Evolutionary conservation across 306 rosid species (phyloP), one percentile per base, ranked within the genome.

Genomic region (Casuarina equisetifolia): DNA sequence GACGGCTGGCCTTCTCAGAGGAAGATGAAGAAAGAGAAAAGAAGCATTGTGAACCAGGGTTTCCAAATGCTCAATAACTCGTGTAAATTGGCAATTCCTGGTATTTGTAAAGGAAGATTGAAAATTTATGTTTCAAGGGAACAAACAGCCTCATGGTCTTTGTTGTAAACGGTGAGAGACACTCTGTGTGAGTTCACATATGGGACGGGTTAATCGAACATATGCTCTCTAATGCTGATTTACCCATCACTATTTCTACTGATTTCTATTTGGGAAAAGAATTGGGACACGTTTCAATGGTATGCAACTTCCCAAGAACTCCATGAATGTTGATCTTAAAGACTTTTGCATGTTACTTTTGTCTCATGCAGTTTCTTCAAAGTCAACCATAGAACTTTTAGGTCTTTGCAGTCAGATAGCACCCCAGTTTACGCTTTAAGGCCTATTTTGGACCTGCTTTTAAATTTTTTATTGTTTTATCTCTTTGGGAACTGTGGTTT

Each of bases 21-120:
- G 86, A 77, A 78, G 74, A 78, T 70, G 82, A 76, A 79, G 83
- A 67, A 74, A 63, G 80, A 85, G 82, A 83, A 76, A 67, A 80
- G 69, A 83, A 77, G 84, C 79, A 74, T 77, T 82, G 51, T 72
- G 66, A 87, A 83, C 72, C 63, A 68, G 85, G 81, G 50, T 80
- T 74, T 69, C 87, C 78, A 79, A 80, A 76, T 83, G 88, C 87
- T 76, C 78, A 83, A 88, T 74, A 81, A 89, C 90, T 88, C 70
- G 72, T 89, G 92, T 89, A 87, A 82, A 84, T 89, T 88, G 90
- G 81, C 87, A 82, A 82, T 88, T 84, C 90, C 83, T 83, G 88
- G 81, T 87, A 84, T 84, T 81, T 90, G 91, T 90, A 89, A 88
- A 88, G 92, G 90, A 86, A 85, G 91, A 86, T 86, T 74, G 80